Conservation (phyloP, 2,329 filamentous ascomycete genomes). For the Podosphaera xanthii region DNA sequence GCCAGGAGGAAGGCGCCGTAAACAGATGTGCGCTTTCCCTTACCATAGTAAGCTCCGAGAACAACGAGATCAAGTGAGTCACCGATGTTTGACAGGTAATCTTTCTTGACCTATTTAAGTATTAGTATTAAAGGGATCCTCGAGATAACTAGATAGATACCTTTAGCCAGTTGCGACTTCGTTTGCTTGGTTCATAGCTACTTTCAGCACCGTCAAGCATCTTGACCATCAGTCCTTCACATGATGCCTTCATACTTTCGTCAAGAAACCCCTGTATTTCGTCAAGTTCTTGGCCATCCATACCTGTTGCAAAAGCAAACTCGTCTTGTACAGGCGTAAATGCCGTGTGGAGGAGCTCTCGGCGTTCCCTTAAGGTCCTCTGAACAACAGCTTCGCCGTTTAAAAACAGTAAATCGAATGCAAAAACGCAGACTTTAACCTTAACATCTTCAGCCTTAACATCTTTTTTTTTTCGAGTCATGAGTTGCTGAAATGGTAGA, state of each 20-base stretch:
- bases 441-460: slow-evolving; percentile 90
- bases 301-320: slow-evolving; percentile 71
- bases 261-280: slow-evolving; percentile 85
- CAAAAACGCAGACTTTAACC: slow-evolving; percentile 91
- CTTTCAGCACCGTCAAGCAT: slow-evolving; percentile 90
- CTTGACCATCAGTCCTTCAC: slow-evolving; percentile 97
- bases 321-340: slow-evolving; percentile 70
- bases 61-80: slow-evolving; percentile 95
- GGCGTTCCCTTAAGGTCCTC: slow-evolving; percentile 63
- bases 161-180: slow-evolving; percentile 96
- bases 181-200: slow-evolving; percentile 86
- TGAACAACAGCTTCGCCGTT: slow-evolving; percentile 81
- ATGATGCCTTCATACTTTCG: slow-evolving; percentile 85
- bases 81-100: slow-evolving; percentile 81
- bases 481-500: slow-evolving; percentile 87
- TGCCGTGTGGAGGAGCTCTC: slow-evolving; percentile 47
- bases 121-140: background rate
- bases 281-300: slow-evolving; percentile 72
- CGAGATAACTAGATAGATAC: slow-evolving; percentile 20
- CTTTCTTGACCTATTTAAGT: slow-evolving; percentile 61
- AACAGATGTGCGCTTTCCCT: slow-evolving; percentile 83
- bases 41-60: slow-evolving; percentile 79
- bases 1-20: slow-evolving; percentile 92
- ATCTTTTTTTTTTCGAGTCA: slow-evolving; percentile 95
- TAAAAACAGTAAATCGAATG: slow-evolving; percentile 81